Evolutionary conservation across 169 alveolate species (phyloP).

Genomic region (Plasmodium knowlesi): DNA sequence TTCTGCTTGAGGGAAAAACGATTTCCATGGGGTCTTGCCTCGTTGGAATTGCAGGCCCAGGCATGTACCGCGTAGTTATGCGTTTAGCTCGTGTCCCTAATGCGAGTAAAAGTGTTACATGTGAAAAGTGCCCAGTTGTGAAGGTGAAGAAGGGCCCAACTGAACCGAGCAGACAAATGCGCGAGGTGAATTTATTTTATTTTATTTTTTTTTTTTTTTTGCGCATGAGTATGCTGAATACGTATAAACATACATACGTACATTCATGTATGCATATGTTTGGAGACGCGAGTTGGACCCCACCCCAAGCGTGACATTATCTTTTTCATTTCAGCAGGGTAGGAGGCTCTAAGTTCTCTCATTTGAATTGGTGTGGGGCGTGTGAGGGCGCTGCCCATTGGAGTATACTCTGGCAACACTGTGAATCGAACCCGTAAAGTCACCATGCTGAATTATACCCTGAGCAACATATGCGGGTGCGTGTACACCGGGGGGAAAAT

Average conservation of each 20-base stretch:
- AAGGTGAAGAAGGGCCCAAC: too few relatives aligned
- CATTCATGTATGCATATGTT: neutral
- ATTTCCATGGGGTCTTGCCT: neutral
- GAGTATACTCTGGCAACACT: neutral
- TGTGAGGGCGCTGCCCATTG: neutral
- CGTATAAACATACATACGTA: neutral
- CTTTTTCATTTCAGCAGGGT: neutral
- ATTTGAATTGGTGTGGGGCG: neutral
- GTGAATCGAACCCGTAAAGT: neutral
- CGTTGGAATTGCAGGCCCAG: neutral
- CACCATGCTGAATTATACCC: constrained; percentile 34
- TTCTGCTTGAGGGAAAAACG: neutral
- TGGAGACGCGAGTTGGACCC: neutral
- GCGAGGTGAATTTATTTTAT: too few relatives aligned
- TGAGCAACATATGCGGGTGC: constrained; percentile 59
- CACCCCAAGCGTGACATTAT: neutral
- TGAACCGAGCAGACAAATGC: too few relatives aligned
- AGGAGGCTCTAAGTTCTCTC: neutral
- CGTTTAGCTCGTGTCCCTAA: neutral
- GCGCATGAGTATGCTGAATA: neutral
- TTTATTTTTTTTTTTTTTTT: too few relatives aligned
- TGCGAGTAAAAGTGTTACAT: neutral
- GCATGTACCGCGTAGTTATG: neutral
- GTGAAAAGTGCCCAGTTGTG: neutral
- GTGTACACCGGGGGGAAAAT: constrained; percentile 59